Evolutionary conservation across 164 flowering plant species (phyloP).

Genomic region (Warburgia ugandensis): DNA sequence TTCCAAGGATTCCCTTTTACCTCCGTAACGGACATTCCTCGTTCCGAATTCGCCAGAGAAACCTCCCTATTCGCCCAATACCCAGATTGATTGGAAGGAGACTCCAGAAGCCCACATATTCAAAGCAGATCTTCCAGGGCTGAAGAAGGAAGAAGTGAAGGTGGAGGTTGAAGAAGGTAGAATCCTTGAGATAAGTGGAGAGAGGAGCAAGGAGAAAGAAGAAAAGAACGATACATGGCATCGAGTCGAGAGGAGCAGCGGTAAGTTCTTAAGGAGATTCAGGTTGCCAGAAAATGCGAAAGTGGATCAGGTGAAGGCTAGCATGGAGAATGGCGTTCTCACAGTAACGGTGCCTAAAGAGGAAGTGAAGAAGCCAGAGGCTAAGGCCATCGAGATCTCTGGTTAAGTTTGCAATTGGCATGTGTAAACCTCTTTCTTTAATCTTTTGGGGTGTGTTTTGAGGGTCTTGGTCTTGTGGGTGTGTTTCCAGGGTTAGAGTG

Average conservation of each 20-base stretch:
- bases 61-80: not conserved
- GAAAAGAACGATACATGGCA: conserved; percentile 29
- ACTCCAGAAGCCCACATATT: conserved; percentile 5
- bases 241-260: too few relatives aligned
- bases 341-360: conserved; percentile 28
- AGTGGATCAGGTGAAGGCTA: too few relatives aligned
- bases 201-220: conserved; percentile 20
- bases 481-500: too few relatives aligned
- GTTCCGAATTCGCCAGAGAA: not conserved
- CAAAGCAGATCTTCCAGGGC: conserved; percentile 3
- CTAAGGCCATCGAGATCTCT: conserved; percentile 19
- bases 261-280: too few relatives aligned
- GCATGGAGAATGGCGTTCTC: conserved; percentile 26
- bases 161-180: too few relatives aligned
- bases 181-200: not conserved
- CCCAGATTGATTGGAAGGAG: conserved; percentile 6
- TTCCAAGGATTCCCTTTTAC: too few relatives aligned
- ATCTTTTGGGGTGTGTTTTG: too few relatives aligned
- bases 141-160: not conserved
- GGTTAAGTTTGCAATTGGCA: too few relatives aligned
- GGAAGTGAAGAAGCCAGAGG: conserved; percentile 18
- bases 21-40: too few relatives aligned
- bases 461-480: too few relatives aligned
- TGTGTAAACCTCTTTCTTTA: too few relatives aligned
- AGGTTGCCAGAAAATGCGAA: too few relatives aligned